phyloP scores from a whole-genome alignment of 192 early-diverging fungal genomes.

The Kickxella alabastrina region DNA sequence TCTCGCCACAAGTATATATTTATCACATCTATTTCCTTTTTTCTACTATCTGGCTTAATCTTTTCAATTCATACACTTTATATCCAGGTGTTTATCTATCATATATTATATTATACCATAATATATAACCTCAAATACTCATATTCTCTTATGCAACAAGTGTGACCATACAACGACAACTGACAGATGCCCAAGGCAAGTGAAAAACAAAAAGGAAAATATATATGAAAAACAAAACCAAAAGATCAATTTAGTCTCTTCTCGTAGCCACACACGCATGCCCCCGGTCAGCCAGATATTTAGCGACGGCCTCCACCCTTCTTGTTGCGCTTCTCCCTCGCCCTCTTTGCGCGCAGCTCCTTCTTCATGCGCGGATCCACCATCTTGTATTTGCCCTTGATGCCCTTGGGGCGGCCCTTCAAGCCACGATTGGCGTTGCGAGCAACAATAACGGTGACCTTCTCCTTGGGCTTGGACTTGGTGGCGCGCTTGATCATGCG shows the following conservation, averaged over 20 bases:
- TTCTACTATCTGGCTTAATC: neutral
- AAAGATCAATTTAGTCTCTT: neutral
- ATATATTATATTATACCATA: no score
- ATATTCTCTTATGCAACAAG: no score
- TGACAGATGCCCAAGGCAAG: neutral
- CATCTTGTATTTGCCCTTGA: constrained; percentile 98
- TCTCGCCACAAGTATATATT: no score
- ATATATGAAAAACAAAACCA: neutral
- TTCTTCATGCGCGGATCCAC: constrained; percentile 97
- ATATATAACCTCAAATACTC: no score
- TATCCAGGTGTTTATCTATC: no score
- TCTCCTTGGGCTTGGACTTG: constrained; percentile 71
- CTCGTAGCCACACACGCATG: no score
- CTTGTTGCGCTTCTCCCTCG: constrained; percentile 26
- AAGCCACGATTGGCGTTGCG: constrained; percentile 72
- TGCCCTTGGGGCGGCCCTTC: constrained; percentile 91
- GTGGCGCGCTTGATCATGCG: constrained; percentile 81
- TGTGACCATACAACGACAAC: no score
- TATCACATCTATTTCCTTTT: neutral
- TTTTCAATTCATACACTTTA: no score
- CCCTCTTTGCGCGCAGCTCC: constrained; percentile 81
- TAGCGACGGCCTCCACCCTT: constrained; percentile 30
- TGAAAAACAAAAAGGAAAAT: neutral
- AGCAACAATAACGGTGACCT: constrained; percentile 88
- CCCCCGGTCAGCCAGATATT: no score